Evolutionary conservation across 2,329 filamentous ascomycete species (phyloP).

Genomic region (Diplodia corticola): DNA sequence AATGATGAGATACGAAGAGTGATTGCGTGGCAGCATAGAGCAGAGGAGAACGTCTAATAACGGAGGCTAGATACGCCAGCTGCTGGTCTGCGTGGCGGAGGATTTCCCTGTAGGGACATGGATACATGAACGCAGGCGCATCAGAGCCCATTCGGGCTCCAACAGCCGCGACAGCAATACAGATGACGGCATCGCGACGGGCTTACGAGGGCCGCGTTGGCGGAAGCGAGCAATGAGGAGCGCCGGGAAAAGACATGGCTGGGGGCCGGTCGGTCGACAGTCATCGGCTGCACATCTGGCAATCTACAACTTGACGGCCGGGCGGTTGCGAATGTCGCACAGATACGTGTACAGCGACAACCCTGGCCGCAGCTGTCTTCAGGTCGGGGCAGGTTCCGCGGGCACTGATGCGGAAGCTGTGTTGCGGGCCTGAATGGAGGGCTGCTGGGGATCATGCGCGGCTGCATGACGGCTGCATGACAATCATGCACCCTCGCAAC

Average conservation of each 20-base stretch:
- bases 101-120: conserved; percentile 10
- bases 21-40: conserved; percentile 40
- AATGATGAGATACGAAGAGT: conserved; percentile 22
- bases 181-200: conserved; percentile 16
- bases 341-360: conserved; percentile 23
- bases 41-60: conserved; percentile 21
- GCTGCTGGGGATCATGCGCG: conserved; percentile 13
- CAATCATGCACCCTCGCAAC: conserved; percentile 10
- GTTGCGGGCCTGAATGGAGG: neutral
- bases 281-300: conserved; percentile 18
- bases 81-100: conserved; percentile 1
- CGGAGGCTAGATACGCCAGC: neutral
- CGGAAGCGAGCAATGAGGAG: conserved; percentile 19
- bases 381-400: neutral
- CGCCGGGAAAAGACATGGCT: conserved; percentile 4
- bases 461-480: conserved; percentile 19
- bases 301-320: conserved; percentile 21
- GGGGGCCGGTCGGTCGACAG: neutral
- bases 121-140: conserved; percentile 12
- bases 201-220: neutral
- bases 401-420: neutral
- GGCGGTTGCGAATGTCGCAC: conserved; percentile 18
- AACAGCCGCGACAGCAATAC: neutral
- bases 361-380: neutral
- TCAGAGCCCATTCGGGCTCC: conserved; percentile 1